These are phyloP conservation scores for Arxiozyma telluris DNA, from an alignment of 1,139 yeast species.

Conservation along the genomic window DNA sequence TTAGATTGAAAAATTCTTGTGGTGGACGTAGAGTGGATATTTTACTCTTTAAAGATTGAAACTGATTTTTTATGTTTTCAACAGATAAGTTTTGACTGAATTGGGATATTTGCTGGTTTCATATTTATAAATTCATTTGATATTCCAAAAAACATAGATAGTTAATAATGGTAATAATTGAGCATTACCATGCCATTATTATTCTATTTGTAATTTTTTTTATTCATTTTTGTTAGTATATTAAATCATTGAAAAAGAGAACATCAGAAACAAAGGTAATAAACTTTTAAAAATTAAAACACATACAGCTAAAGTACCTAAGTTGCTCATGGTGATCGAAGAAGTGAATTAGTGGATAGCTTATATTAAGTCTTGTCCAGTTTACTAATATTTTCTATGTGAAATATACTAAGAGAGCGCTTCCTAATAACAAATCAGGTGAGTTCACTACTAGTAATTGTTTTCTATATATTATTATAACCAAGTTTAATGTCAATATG, in stretches of 20 bases:
- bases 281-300: not conserved
- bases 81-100: slow-evolving; percentile 26
- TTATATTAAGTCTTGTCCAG: not conserved
- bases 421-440: not conserved
- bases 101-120: slow-evolving; percentile 23
- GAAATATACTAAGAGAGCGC: not conserved
- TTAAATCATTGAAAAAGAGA: too few relatives aligned
- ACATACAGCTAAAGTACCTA: not conserved
- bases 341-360: not conserved
- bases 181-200: too few relatives aligned
- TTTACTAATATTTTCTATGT: too few relatives aligned
- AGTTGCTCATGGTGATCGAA: not conserved
- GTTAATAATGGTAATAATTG: not conserved
- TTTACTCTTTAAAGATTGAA: slow-evolving; percentile 44
- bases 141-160: not conserved
- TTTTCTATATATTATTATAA: too few relatives aligned
- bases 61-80: slow-evolving; percentile 26
- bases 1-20: slow-evolving; percentile 86
- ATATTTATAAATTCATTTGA: not conserved
- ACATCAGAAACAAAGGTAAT: not conserved
- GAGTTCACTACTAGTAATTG: not conserved
- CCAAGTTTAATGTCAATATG: not conserved
- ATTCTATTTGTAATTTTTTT: too few relatives aligned
- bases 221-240: not conserved
- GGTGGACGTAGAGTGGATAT: slow-evolving; percentile 75